Evolutionary conservation across 208 protist genomes (phyloP), one percentile per base, ranked within the genome.

Genomic region (Leishmania braziliensis): DNA sequence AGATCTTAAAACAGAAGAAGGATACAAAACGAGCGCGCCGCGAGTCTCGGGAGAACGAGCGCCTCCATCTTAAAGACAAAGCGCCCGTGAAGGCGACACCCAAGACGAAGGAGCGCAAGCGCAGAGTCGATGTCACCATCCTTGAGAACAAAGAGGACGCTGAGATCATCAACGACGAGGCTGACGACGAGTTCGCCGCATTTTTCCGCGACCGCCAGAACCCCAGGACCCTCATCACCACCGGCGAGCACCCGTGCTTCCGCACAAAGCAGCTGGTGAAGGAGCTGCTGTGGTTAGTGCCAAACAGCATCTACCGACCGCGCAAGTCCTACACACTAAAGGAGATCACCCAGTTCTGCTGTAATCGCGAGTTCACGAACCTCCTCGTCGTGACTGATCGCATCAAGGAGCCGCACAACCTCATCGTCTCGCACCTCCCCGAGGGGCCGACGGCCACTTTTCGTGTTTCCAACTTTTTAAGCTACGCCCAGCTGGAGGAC

Each of bases 301-400:
- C 96, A 2, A 97, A 98, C 79, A 91, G 90, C 36, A 85, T 90
- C 43, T 99, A 97, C 81, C 89, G 93, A 16, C 91, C 89, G 29
- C 94, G 97, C 68, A 97, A 95, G 81, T 83, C 87, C 2, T 99
- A 98, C 93, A 96, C 93, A 43, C 80, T 99, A 54, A 93, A 96
- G 87, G 91, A 99, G 72, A 98, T 99, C 72, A 95, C 92, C 16
- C 92, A 98, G 85, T 99, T 89, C 86, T 95, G 91, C 82, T 92
- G 87, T 50, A 95, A 98, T 70, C 91, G 93, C n/a, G 86, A 88
- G 18, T 98, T 96, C 84, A 98, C 97, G 10, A 95, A 98, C 79
- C 78, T 99, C 10, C 87, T 98, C 6, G 94, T 98, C 43, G 78
- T 98, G 33, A 96, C 93, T 12, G 95, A 98, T 53, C 88, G 92